Evolutionary conservation across 2,329 filamentous ascomycete species (phyloP).

Genomic region (Talaromyces rugulosus): DNA sequence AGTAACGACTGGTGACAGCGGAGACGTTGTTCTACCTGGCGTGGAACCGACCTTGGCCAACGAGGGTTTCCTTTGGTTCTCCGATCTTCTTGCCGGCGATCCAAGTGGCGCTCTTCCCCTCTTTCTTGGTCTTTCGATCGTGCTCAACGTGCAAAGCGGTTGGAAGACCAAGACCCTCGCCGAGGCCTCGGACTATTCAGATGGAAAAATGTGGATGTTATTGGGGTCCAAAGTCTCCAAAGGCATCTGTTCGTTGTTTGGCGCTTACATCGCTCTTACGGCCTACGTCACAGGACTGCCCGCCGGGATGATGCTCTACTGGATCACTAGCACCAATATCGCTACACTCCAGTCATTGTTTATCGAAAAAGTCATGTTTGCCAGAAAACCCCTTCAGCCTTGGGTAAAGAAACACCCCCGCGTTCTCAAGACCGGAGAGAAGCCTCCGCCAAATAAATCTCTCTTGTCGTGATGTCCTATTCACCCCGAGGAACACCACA

Average conservation of each 20-base stretch:
- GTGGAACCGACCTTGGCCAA: constrained; percentile 49
- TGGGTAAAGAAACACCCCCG: constrained; percentile 32
- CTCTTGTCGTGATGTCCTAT: neutral
- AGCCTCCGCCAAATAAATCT: constrained; percentile 8
- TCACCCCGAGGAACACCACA: neutral
- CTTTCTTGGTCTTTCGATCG: constrained; percentile 45
- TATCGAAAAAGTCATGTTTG: constrained; percentile 38
- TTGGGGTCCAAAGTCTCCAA: constrained; percentile 24
- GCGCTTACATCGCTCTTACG: constrained; percentile 34
- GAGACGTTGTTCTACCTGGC: constrained; percentile 18
- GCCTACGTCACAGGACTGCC: constrained; percentile 35
- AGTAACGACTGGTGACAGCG: constrained; percentile 16
- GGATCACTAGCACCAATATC: constrained; percentile 43
- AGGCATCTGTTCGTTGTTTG: constrained; percentile 29
- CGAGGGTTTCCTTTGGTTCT: constrained; percentile 60
- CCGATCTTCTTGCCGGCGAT: constrained; percentile 53
- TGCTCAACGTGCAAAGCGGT: constrained; percentile 42
- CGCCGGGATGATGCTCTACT: constrained; percentile 46
- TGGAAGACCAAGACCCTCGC: constrained; percentile 21
- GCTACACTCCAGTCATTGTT: constrained; percentile 38
- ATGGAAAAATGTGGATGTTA: constrained; percentile 21
- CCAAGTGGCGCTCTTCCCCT: constrained; percentile 48
- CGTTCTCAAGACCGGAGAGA: constrained; percentile 9
- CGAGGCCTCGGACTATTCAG: constrained; percentile 24
- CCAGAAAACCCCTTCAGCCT: constrained; percentile 25